Evolutionary conservation across 169 alveolate species (phyloP).

Genomic region (Plasmodium vivax): DNA sequence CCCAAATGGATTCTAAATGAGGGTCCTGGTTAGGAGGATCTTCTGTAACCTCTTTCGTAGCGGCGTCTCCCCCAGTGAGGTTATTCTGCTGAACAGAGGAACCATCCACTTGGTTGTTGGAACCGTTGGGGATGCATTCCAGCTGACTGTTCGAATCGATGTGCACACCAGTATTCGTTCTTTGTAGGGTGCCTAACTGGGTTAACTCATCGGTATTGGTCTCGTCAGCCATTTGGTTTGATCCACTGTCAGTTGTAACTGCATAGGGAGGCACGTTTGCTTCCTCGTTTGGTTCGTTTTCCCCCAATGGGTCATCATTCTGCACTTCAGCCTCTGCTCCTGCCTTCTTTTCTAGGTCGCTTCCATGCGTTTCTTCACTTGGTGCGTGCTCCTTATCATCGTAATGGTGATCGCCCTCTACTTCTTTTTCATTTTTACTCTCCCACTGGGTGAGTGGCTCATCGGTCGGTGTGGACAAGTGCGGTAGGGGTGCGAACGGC

Average conservation of each 20-base stretch:
- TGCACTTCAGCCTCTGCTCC: neutral
- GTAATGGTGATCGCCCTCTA: neutral
- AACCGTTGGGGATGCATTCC: neutral
- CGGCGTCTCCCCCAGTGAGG: neutral
- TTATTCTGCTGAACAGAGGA: neutral
- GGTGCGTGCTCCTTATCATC: neutral
- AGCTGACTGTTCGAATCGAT: neutral
- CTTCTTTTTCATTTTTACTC: neutral
- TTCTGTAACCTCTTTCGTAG: neutral
- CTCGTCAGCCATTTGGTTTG: neutral
- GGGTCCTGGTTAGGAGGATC: neutral
- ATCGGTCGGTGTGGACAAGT: neutral
- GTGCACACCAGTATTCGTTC: neutral
- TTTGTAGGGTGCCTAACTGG: neutral
- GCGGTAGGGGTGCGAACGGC: neutral
- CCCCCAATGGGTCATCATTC: neutral
- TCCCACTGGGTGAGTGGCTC: neutral
- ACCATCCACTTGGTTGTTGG: neutral
- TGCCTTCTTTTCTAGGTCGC: neutral
- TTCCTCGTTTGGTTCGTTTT: neutral
- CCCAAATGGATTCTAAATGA: neutral
- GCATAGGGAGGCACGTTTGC: neutral
- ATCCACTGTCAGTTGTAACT: neutral
- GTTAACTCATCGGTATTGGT: neutral
- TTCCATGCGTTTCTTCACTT: neutral